A percentile compares a stretch with the other conserved stretches of the same genome.
Evolutionary conservation across 495 filamentous ascomycete genomes (phyloP).

Genomic region (Penicillium manginii): DNA sequence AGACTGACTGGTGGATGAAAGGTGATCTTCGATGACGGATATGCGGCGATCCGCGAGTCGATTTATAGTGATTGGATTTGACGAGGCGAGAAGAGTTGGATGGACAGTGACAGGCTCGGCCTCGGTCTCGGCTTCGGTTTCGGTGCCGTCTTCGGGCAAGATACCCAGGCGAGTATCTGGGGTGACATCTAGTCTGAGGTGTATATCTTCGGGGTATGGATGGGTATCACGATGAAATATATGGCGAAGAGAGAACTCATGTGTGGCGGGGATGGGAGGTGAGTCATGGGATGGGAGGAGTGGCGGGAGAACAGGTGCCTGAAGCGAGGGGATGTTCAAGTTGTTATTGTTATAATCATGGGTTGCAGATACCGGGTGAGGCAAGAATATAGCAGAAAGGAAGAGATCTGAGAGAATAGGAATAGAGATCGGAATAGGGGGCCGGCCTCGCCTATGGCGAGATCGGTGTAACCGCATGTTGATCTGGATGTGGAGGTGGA

Average conservation of each 20-base stretch:
- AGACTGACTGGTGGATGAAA: constrained; percentile 63
- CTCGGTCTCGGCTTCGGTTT: constrained; percentile 40
- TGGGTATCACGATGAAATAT: constrained; percentile 74
- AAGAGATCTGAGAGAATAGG: not conserved
- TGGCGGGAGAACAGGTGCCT: not conserved
- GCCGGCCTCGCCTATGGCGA: too few species aligned
- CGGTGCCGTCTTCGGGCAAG: constrained; percentile 63
- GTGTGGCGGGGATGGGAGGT: constrained; percentile 23
- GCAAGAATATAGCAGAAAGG: not conserved
- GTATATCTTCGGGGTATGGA: constrained; percentile 67
- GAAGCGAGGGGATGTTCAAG: not conserved
- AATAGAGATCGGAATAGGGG: too few species aligned
- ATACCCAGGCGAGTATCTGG: constrained; percentile 66
- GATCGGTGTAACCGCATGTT: too few species aligned
- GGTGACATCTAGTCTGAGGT: constrained; percentile 73
- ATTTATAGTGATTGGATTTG: constrained; percentile 68
- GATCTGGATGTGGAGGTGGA: too few species aligned
- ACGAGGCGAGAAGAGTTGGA: constrained; percentile 55
- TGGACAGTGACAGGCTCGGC: constrained; percentile 39
- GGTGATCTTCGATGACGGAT: constrained; percentile 72
- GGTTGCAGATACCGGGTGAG: not conserved
- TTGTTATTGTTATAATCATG: not conserved
- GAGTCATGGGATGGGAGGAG: not conserved
- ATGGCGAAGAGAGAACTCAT: constrained; percentile 71
- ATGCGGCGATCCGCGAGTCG: constrained; percentile 79